Conservation (phyloP, 768 basidiomycete genomes). For the Kwoniella sp. region DNA sequence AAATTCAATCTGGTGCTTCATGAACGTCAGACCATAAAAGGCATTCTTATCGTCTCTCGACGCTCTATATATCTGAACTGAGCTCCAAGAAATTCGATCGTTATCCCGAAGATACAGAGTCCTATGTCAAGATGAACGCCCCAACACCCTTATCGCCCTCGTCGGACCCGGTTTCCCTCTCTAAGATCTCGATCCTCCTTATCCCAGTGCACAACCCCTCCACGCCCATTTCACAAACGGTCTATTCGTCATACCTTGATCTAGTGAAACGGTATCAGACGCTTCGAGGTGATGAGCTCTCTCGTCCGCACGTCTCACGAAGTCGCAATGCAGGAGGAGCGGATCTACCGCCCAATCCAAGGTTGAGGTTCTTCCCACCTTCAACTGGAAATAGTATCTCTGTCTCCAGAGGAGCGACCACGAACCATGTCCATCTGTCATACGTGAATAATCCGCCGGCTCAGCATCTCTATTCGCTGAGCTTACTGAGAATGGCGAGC, state of each 20-base stretch:
- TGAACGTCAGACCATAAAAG: too few species aligned
- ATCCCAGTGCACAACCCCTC: constrained; percentile 69
- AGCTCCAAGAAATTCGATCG: too few species aligned
- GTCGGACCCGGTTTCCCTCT: constrained; percentile 63
- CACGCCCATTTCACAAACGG: constrained; percentile 64
- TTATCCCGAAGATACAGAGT: not conserved
- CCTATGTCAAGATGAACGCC: constrained; percentile 11
- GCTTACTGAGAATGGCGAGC: constrained; percentile 67
- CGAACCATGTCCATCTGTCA: constrained; percentile 77
- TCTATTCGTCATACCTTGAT: constrained; percentile 72
- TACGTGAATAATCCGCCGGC: constrained; percentile 76
- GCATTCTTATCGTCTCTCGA: too few species aligned
- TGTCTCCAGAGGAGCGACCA: constrained; percentile 57
- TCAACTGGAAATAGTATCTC: constrained; percentile 59
- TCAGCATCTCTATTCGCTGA: constrained; percentile 67
- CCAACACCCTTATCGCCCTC: constrained; percentile 35
- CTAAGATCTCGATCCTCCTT: constrained; percentile 80
- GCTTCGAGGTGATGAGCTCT: constrained; percentile 62
- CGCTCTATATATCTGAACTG: too few species aligned
- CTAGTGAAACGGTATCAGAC: constrained; percentile 83
- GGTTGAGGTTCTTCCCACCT: constrained; percentile 78
- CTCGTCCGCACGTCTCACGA: constrained; percentile 64
- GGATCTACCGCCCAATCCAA: constrained; percentile 11
- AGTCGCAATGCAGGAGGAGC: constrained; percentile 30
- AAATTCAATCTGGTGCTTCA: too few species aligned